Evolutionary conservation across 306 rosid genomes (phyloP).

Genomic region (Dryas drummondii): DNA sequence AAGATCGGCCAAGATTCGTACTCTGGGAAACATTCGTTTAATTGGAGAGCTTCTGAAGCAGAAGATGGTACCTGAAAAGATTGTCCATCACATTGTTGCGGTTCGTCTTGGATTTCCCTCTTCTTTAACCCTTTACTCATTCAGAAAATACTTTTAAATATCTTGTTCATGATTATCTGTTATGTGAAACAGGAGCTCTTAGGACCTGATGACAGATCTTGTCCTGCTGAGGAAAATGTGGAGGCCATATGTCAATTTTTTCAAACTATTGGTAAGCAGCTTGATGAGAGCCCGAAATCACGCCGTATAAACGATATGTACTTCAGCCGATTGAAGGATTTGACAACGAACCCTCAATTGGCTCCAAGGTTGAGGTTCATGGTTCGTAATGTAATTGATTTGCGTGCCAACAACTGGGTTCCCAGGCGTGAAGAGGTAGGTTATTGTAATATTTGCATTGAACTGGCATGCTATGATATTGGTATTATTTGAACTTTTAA

Average conservation of each 20-base stretch:
- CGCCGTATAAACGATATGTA: slow-evolving; percentile 77
- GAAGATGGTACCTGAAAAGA: slow-evolving; percentile 95
- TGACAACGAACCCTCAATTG: slow-evolving; percentile 68
- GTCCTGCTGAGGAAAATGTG: slow-evolving; percentile 97
- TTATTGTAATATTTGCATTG: not conserved
- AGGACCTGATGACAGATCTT: slow-evolving; percentile 68
- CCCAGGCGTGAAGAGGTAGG: slow-evolving; percentile 98
- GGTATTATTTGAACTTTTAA: not conserved
- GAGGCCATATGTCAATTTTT: slow-evolving; percentile 98
- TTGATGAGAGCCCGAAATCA: slow-evolving; percentile 76
- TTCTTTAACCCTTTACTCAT: slow-evolving; percentile 6
- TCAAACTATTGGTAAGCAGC: slow-evolving; percentile 94
- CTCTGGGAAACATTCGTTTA: slow-evolving; percentile 91
- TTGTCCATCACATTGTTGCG: slow-evolving; percentile 97
- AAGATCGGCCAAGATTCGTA: slow-evolving; percentile 74
- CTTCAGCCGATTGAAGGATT: slow-evolving; percentile 71
- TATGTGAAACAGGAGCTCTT: slow-evolving; percentile 71
- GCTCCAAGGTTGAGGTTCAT: slow-evolving; percentile 82
- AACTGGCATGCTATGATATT: not conserved
- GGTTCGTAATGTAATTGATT: slow-evolving; percentile 81
- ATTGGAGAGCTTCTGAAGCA: slow-evolving; percentile 99
- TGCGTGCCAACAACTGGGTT: slow-evolving; percentile 85
- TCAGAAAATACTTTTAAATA: slow-evolving; percentile 2
- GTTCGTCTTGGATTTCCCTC: slow-evolving; percentile 39
- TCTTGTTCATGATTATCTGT: slow-evolving; percentile 18